Evolutionary conservation across 2,329 filamentous ascomycete species (phyloP), one percentile per base, ranked within the genome.

Genomic region (Xylaria multiplex): DNA sequence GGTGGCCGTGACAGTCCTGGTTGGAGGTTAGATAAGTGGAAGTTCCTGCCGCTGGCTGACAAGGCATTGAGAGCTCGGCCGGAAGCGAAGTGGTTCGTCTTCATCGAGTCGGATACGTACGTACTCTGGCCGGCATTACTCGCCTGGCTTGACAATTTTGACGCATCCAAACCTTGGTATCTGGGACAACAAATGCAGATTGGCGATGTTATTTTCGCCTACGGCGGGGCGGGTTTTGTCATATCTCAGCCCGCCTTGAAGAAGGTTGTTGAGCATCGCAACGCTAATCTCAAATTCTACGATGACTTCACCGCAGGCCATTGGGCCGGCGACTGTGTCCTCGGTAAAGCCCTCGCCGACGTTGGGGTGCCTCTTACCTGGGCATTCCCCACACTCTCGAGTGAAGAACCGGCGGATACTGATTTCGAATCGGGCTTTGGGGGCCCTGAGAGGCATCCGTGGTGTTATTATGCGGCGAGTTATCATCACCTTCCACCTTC

Each of bases 41-140:
- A 87, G 72, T 84, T 85, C 68, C 75, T 87, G 22, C 85, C 85
- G 6, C 82, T 86, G 78, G 81, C 84, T 2, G 82, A 85, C 70
- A 81, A 83, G 70, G 80, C 84, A 6, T 64, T 74, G 46, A 66
- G 57, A n/a, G 71, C 78, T 57, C 71, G 76, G 43, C 82, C 82
- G 2, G 76, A 85, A 30, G 82, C 83, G 50, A 84, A 83, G 61
- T 89, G 86, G 86, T 89, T 82, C 66, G 77, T 87, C 62, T 89
- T 89, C 73, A 82, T 87, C 53, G 86, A 88, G 69, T 82, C 84
- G 0, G 86, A 89, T 71, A 88, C 85, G 0, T 88, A 86, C 69
- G 74, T 88, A 46, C 78, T 85, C 9, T 85, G 85, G 79, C 77
- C 80, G 40, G 86, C 85, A 37, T 70, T 88, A 46, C 71, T 87